Evolutionary conservation across 2,329 filamentous ascomycete genomes (phyloP).

Genomic region (Pseudogymnoascus sp.): DNA sequence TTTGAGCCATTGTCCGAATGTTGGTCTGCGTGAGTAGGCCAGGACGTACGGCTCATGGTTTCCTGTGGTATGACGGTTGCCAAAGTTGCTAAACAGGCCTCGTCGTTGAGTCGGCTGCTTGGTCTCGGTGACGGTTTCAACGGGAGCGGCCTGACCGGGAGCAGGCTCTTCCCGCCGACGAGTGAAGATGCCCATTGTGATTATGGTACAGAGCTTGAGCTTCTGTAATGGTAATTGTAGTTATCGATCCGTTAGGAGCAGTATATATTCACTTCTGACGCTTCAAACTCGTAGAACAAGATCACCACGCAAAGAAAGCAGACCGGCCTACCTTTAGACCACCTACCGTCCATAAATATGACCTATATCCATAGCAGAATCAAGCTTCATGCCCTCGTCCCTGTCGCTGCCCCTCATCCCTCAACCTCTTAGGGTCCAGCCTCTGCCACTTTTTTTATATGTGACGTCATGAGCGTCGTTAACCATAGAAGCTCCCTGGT

Average conservation of each 20-base stretch:
- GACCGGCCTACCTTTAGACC: background rate
- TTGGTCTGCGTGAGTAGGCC: constrained; percentile 34
- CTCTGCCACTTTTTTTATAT: background rate
- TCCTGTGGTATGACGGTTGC: background rate
- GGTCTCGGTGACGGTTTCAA: constrained; percentile 1
- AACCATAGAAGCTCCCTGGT: background rate
- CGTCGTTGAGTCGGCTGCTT: background rate
- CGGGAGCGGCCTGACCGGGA: background rate
- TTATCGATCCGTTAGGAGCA: background rate
- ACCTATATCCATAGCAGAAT: background rate
- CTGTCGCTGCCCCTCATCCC: background rate
- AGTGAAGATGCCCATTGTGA: constrained; percentile 20
- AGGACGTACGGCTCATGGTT: background rate
- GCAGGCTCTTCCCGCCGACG: constrained; percentile 10
- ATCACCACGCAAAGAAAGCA: background rate
- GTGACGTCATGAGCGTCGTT: background rate
- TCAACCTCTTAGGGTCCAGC: background rate
- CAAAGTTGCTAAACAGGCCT: background rate
- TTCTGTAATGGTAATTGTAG: background rate
- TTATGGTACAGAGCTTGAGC: background rate
- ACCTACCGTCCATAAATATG: background rate
- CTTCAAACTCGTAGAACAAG: background rate
- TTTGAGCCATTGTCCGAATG: constrained; percentile 63
- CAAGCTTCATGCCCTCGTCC: background rate
- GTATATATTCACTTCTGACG: background rate